Percentiles rank a stretch among this genome's conserved stretches.
These are phyloP conservation scores for Kalanchoe fedtschenkoi DNA, from an alignment of 164 flowering plant genomes.

Conservation along the genomic window DNA sequence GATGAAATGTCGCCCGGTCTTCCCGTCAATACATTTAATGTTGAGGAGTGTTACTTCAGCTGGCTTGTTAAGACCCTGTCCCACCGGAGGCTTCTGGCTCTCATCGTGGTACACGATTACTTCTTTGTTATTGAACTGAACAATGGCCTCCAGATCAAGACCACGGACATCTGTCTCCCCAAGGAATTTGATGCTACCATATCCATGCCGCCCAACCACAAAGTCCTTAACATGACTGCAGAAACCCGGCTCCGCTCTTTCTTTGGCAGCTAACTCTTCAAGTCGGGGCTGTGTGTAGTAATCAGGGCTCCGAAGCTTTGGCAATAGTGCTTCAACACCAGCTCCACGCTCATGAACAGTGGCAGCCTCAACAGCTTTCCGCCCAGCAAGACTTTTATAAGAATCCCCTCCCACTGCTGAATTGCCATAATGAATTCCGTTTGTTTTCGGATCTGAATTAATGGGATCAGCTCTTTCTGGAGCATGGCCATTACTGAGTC, in stretches of 20 bases:
- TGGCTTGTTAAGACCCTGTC: constrained; percentile 91
- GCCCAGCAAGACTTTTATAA: constrained; percentile 51
- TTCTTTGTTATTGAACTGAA: constrained; percentile 80
- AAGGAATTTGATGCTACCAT: constrained; percentile 14
- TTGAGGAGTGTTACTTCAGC: constrained; percentile 93
- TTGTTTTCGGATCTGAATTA: constrained; percentile 33
- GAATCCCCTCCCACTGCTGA: constrained; percentile 39
- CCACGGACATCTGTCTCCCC: constrained; percentile 88
- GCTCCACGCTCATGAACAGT: constrained; percentile 86
- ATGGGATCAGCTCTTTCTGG: constrained; percentile 20
- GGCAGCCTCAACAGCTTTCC: constrained; percentile 89
- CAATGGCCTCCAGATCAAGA: constrained; percentile 72
- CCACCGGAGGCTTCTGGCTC: constrained; percentile 84
- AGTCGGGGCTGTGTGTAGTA: constrained; percentile 77
- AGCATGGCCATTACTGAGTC: constrained; percentile 28
- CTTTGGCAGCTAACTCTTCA: neutral
- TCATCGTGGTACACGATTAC: constrained; percentile 92
- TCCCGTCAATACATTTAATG: constrained; percentile 72
- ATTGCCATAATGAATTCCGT: constrained; percentile 39
- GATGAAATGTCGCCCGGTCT: constrained; percentile 59
- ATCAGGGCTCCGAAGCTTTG: constrained; percentile 73
- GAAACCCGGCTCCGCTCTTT: constrained; percentile 8
- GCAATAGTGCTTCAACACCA: constrained; percentile 83
- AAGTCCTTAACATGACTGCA: constrained; percentile 6
- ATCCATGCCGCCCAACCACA: constrained; percentile 4